phyloP scores from a whole-genome alignment of 1,284 basidiomycete genomes.

The Trichosporon faecale region DNA sequence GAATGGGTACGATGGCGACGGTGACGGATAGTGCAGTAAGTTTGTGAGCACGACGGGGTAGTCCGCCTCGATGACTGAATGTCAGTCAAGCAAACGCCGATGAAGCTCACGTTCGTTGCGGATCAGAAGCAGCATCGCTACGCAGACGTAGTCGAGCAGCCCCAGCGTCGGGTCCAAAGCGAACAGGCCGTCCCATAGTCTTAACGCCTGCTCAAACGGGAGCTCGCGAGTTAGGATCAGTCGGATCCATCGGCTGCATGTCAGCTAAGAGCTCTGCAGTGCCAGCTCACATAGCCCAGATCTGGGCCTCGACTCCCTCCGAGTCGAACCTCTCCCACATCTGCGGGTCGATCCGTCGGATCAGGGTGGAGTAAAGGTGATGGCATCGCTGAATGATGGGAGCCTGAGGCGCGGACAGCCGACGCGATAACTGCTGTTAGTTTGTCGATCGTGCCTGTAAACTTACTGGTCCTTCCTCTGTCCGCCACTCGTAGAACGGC shows the following conservation, averaged over 20 bases:
- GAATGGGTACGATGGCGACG: constrained; percentile 49
- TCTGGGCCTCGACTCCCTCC: constrained; percentile 83
- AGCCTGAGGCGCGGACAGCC: constrained; percentile 49
- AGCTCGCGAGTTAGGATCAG: constrained; percentile 88
- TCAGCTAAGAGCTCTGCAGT: background rate
- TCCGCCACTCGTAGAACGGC: constrained; percentile 86
- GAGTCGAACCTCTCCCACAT: constrained; percentile 71
- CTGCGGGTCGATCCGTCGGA: constrained; percentile 76
- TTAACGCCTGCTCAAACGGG: constrained; percentile 63
- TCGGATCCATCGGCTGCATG: constrained; percentile 76
- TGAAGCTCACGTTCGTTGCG: constrained; percentile 69
- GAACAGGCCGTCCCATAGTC: constrained; percentile 87
- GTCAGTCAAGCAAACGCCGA: background rate
- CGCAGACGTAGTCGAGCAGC: constrained; percentile 75
- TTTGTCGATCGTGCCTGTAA: background rate
- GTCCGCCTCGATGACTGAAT: constrained; percentile 73
- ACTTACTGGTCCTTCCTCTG: constrained; percentile 49
- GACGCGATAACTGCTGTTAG: background rate
- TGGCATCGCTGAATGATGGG: constrained; percentile 80
- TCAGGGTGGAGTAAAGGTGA: constrained; percentile 66
- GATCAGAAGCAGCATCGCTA: constrained; percentile 88
- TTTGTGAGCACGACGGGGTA: constrained; percentile 77
- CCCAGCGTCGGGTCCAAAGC: constrained; percentile 69
- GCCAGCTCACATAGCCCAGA: constrained; percentile 77
- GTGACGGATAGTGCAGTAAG: constrained; percentile 73